Evolutionary conservation across 2,329 filamentous ascomycete species (phyloP).

Genomic region (Sphaerulina vaccinii): DNA sequence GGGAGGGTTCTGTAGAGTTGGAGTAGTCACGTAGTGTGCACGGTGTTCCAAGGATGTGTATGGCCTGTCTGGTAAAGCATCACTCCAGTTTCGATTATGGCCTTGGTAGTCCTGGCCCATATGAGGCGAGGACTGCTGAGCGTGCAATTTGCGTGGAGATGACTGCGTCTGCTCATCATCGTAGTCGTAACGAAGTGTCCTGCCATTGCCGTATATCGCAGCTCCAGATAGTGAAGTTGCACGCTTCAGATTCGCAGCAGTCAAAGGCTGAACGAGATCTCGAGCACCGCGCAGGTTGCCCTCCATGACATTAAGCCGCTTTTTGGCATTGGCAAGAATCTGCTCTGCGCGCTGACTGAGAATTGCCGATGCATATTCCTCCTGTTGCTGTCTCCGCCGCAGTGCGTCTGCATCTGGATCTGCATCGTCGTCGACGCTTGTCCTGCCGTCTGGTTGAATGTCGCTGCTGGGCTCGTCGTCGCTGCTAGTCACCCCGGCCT

Average conservation of each 20-base stretch:
- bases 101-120: slow-evolving; percentile 37
- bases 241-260: slow-evolving; percentile 40
- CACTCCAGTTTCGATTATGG: slow-evolving; percentile 63
- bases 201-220: slow-evolving; percentile 18
- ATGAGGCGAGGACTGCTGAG: slow-evolving; percentile 34
- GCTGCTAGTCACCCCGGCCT: slow-evolving; percentile 20
- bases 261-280: slow-evolving; percentile 39
- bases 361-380: slow-evolving; percentile 68
- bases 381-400: slow-evolving; percentile 41
- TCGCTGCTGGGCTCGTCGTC: slow-evolving; percentile 28
- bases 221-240: slow-evolving; percentile 34
- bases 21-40: slow-evolving; percentile 11
- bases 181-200: slow-evolving; percentile 26
- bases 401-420: slow-evolving; percentile 33
- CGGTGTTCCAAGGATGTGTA: slow-evolving; percentile 29
- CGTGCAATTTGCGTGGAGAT: slow-evolving; percentile 25
- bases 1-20: slow-evolving; percentile 3
- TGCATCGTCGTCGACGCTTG: slow-evolving; percentile 22
- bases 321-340: slow-evolving; percentile 90
- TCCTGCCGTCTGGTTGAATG: slow-evolving; percentile 8
- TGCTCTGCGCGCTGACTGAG: slow-evolving; percentile 81
- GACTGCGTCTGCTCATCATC: slow-evolving; percentile 21
- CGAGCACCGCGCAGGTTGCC: slow-evolving; percentile 80
- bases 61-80: slow-evolving; percentile 46
- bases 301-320: slow-evolving; percentile 87